Evolutionary conservation across 2,329 filamentous ascomycete species (phyloP).

Genomic region (Cladosporium sp.): DNA sequence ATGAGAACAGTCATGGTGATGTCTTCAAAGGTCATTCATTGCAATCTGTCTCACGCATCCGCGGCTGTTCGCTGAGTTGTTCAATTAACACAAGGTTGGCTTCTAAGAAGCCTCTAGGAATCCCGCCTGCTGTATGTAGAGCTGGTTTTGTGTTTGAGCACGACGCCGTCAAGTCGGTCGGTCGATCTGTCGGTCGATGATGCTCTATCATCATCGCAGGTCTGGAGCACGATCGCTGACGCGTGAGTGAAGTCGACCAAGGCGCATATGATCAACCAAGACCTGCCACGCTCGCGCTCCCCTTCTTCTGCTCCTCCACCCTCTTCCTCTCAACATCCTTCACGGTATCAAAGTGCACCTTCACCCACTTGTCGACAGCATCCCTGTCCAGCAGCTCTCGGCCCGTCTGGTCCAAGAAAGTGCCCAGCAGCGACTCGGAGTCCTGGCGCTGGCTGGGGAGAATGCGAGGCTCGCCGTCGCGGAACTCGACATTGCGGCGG

Average conservation of each 20-base stretch:
- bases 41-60: too few relatives aligned
- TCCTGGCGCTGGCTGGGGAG: too few relatives aligned
- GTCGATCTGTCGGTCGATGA: too few relatives aligned
- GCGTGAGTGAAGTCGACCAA: too few relatives aligned
- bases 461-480: neutral
- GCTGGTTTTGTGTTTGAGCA: neutral
- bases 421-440: slow-evolving; percentile 26
- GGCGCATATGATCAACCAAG: too few relatives aligned
- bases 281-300: neutral
- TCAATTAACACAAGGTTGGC: neutral
- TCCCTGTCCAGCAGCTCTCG: slow-evolving; percentile 20
- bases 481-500: slow-evolving; percentile 28
- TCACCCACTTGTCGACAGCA: slow-evolving; percentile 25
- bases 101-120: neutral
- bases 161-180: too few relatives aligned
- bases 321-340: slow-evolving; percentile 1
- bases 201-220: too few relatives aligned
- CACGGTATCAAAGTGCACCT: neutral
- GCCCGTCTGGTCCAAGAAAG: slow-evolving; percentile 21
- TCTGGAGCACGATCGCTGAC: too few relatives aligned
- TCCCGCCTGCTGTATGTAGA: neutral
- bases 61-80: too few relatives aligned
- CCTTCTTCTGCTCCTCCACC: neutral
- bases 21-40: too few relatives aligned
- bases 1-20: too few relatives aligned